These are phyloP conservation scores for Sonneratia caseolaris DNA, from an alignment of 345 rosid species.

Conservation along the genomic window DNA sequence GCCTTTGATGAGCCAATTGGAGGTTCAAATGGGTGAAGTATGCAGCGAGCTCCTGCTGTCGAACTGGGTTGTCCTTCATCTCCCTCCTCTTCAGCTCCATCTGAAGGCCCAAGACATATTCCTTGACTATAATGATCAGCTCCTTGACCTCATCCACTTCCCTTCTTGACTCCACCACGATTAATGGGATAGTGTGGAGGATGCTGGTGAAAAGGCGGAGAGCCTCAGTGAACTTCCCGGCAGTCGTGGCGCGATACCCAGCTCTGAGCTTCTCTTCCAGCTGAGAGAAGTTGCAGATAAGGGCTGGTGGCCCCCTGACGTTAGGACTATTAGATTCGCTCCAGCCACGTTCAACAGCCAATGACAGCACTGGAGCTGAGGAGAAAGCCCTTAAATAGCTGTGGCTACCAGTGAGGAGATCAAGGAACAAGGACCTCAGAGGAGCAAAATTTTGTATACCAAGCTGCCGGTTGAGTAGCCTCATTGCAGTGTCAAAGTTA, in stretches of 20 bases:
- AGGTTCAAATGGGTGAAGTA: constrained; percentile 94
- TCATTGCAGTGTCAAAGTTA: constrained; percentile 87
- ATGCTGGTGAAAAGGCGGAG: constrained; percentile 63
- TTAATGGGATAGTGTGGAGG: constrained; percentile 85
- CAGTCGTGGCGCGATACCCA: constrained; percentile 82
- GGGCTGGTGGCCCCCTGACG: constrained; percentile 78
- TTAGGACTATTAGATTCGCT: constrained; percentile 69
- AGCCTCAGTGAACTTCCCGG: constrained; percentile 70
- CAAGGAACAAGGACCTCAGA: constrained; percentile 60
- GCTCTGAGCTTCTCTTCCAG: constrained; percentile 87
- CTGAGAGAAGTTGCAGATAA: constrained; percentile 67
- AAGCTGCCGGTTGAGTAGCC: constrained; percentile 79
- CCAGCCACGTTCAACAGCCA: constrained; percentile 84
- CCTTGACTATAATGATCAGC: constrained; percentile 61
- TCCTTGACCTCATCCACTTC: constrained; percentile 97
- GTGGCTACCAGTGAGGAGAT: constrained; percentile 72
- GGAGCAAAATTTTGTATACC: constrained; percentile 76
- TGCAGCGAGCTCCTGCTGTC: constrained; percentile 96
- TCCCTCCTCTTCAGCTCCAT: constrained; percentile 88
- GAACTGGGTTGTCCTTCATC: constrained; percentile 47
- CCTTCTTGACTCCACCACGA: constrained; percentile 89
- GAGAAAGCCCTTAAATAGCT: constrained; percentile 63
- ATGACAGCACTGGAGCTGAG: constrained; percentile 70
- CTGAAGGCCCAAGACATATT: constrained; percentile 73
- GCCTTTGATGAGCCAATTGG: constrained; percentile 72